Percentiles rank a stretch among this genome's conserved stretches.
These are phyloP conservation scores for Bidens hawaiensis DNA, from an alignment of 140 eudicot species.

Conservation along the genomic window DNA sequence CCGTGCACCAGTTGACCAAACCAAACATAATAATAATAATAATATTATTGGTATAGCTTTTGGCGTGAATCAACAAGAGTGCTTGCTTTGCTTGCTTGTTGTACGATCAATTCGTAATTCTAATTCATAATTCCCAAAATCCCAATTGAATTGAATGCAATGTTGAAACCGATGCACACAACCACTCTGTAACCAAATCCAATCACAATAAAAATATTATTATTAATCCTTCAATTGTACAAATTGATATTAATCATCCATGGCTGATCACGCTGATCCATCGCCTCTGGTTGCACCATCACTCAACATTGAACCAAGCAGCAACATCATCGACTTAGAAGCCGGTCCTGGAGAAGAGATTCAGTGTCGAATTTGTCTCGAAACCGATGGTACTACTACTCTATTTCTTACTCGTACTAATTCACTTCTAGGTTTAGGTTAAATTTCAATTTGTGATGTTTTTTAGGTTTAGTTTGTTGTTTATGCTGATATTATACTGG, in stretches of 20 bases:
- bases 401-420: neutral
- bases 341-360: conserved; percentile 94
- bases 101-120: no score
- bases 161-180: conserved; percentile 11
- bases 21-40: no score
- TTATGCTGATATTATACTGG: neutral
- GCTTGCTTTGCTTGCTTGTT: no score
- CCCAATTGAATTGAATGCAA: conserved; percentile 15
- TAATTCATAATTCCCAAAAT: no score
- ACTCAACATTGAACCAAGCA: conserved; percentile 32
- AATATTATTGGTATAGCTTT: neutral
- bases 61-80: conserved; percentile 7
- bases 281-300: conserved; percentile 63
- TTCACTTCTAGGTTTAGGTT: conserved; percentile 8
- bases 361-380: conserved; percentile 97
- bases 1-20: conserved; percentile 24
- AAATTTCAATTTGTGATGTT: neutral
- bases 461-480: neutral
- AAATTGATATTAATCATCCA: conserved; percentile 19
- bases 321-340: conserved; percentile 77
- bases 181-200: conserved; percentile 1
- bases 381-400: conserved; percentile 66
- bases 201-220: conserved; percentile 1
- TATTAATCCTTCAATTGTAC: conserved; percentile 1
- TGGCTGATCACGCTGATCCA: conserved; percentile 61